Evolutionary conservation across 192 early-diverging fungal genomes (phyloP).

Genomic region (Paraglomus brasilianum): DNA sequence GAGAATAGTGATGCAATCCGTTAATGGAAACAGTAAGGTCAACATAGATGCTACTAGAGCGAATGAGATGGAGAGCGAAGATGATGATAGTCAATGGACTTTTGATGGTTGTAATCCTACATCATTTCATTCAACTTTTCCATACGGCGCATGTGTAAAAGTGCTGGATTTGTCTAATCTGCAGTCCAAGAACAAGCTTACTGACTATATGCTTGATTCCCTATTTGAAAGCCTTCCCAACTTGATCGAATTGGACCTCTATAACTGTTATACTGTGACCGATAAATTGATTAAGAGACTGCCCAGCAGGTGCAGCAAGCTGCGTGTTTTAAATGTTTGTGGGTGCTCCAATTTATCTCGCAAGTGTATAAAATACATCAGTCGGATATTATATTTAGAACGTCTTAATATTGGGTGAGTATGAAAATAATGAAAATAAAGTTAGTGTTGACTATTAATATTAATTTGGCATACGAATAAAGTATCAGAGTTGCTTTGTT

Average conservation of each 20-base stretch:
- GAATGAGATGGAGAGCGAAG: no score
- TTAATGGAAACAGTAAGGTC: no score
- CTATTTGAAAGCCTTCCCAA: neutral
- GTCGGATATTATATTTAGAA: no score
- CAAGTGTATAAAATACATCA: no score
- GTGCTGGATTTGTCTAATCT: neutral
- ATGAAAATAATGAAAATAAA: no score
- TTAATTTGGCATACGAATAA: no score
- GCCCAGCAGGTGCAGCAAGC: neutral
- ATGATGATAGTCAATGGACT: neutral
- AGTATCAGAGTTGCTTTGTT: no score
- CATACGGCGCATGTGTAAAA: neutral
- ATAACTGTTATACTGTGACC: constrained; percentile 10
- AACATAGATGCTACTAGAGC: no score
- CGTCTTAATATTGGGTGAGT: no score
- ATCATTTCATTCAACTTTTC: neutral
- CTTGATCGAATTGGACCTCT: neutral
- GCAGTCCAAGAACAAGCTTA: neutral
- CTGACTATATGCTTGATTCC: neutral
- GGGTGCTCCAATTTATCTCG: neutral
- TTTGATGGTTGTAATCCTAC: neutral
- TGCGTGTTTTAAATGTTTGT: neutral
- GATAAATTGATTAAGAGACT: neutral
- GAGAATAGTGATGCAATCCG: no score
- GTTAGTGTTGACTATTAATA: no score